A percentile compares a stretch with the other conserved stretches of the same genome.
Conservation (phyloP, 306 rosid species). For the Castanea mollissima region DNA sequence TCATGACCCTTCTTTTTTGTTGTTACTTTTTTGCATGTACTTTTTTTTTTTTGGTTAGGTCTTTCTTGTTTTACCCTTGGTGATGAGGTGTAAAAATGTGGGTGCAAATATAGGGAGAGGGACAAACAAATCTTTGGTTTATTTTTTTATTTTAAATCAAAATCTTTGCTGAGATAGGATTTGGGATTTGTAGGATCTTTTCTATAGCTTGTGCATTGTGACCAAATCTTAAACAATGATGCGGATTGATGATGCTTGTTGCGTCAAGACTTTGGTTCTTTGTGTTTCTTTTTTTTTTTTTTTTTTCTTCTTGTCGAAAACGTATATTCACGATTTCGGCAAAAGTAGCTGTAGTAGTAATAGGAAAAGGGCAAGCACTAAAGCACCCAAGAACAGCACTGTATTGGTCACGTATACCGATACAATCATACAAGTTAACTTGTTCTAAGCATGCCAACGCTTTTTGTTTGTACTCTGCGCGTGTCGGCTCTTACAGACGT, state of each 20-base stretch:
- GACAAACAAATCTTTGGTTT: slow-evolving; percentile 8
- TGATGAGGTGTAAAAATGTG: slow-evolving; percentile 28
- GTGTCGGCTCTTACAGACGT: too few relatives aligned
- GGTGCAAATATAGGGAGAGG: slow-evolving; percentile 30
- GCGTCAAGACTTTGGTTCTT: not conserved
- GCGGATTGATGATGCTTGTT: not conserved
- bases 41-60: not conserved
- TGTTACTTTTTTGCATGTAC: not conserved
- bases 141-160: not conserved
- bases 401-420: too few relatives aligned
- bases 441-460: too few relatives aligned
- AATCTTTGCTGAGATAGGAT: not conserved
- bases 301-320: not conserved
- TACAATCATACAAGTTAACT: too few relatives aligned
- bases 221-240: not conserved
- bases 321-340: not conserved
- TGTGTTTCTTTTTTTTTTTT: too few relatives aligned
- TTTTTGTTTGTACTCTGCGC: too few relatives aligned
- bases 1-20: slow-evolving; percentile 28
- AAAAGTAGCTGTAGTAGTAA: not conserved
- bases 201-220: not conserved
- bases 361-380: not conserved
- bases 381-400: too few relatives aligned
- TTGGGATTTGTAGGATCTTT: too few relatives aligned
- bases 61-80: slow-evolving; percentile 1